Base-by-base conservation (phyloP, 345 rosid species). In the Eucalyptus marginata region DNA sequence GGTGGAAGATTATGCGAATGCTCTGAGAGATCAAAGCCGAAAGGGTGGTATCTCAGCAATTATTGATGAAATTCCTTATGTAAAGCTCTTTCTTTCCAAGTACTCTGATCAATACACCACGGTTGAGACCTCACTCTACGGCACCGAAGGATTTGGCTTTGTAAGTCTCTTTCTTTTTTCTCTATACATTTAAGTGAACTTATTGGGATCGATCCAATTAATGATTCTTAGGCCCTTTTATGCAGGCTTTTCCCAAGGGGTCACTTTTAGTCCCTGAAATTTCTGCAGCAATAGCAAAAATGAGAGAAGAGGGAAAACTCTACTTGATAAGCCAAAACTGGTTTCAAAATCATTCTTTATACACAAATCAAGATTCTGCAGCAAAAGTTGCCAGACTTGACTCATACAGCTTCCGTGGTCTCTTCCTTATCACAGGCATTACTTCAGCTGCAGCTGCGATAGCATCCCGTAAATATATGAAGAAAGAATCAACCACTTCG, bases 1-100 rank as follows among this genome's bases (percentile, higher is more conserved):
- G 36, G 3, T 86, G 27, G 81, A 89, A 9, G 89, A 95, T 15
- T 92, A 89, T 36, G 79, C 92, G 2, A 83, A 54, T n/a, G 92
- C 94, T 13, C 86, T 95, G 79, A 50, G 86, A n/a, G 90, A 50
- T 7, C 86, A 89, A 86, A 88, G 33, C 25, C 22, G 4, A 7
- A 89, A 87, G 40, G 92, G 91, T 10, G 87, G 87, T 27, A 92
- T 93, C 0, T 87, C 93, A 10, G 93, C 89, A 43, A 88, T 92
- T 49, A 86, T 94, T 15, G 93, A 91, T 20, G 96, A 94, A 90
- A 68, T 93, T 31, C 93, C 97, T 29, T 93, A 91, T 81, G 91
- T 91, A 5, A 92, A 90, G 80, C 86, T 93, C n/a, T 90, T 94
- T 76, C 93, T 93, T 46, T 89, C 91, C 13, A 87, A 91, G 52